Evolutionary conservation across 106 monocot species (phyloP).

Genomic region (Ottelia alismoides): DNA sequence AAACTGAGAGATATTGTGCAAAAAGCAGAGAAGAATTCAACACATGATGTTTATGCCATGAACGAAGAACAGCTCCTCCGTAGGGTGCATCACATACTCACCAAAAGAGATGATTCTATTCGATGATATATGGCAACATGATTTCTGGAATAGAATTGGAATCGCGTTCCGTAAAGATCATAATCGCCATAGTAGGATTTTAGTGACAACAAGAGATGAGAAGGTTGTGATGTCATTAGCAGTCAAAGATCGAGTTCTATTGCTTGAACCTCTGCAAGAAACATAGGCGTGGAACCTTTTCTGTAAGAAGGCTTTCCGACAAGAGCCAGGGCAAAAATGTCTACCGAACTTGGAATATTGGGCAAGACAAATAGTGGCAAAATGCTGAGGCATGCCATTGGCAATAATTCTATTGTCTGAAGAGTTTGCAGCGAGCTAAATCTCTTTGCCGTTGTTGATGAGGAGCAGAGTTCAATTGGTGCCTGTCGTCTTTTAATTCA

Average conservation of each 20-base stretch:
- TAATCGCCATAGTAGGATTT: conserved; percentile 1
- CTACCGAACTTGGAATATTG: not conserved
- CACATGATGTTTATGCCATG: not conserved
- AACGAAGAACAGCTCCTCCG: not conserved
- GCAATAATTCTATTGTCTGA: not conserved
- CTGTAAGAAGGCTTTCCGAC: not conserved
- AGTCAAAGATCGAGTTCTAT: not conserved
- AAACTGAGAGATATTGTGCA: no score
- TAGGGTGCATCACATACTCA: conserved; percentile 1
- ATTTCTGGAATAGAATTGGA: not conserved
- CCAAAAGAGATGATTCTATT: conserved; percentile 16
- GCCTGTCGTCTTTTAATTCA: not conserved
- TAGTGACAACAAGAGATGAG: conserved; percentile 10
- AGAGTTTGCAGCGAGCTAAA: not conserved
- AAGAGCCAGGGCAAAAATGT: not conserved
- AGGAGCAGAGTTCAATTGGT: not conserved
- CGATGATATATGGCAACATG: conserved; percentile 26
- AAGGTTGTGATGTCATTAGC: conserved; percentile 4
- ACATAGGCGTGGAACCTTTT: conserved; percentile 3
- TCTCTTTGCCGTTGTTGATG: not conserved
- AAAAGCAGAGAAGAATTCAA: no score
- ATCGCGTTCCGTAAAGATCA: conserved; percentile 1
- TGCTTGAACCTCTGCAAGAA: conserved; percentile 3
- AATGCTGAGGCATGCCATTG: conserved; percentile 3
- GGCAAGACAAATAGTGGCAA: conserved; percentile 1